Evolutionary conservation across 345 rosid species (phyloP).

Genomic region (Iberis pinnata): DNA sequence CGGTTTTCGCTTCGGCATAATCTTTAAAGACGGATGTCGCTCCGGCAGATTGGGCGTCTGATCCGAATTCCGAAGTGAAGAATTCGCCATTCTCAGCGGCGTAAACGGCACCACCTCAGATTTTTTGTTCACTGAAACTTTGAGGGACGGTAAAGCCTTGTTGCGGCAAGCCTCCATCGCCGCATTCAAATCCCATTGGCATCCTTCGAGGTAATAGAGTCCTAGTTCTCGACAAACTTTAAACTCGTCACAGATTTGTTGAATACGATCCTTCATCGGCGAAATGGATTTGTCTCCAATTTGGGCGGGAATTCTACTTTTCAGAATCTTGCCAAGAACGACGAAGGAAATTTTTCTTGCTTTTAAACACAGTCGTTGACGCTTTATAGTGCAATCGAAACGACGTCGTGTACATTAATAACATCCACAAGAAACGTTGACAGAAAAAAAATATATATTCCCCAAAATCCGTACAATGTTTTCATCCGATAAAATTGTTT

Average conservation of each 20-base stretch:
- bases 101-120: not conserved
- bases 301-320: conserved; percentile 6
- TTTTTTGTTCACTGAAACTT: not conserved
- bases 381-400: too few species aligned
- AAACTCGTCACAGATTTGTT: not conserved
- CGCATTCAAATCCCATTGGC: not conserved
- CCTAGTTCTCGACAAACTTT: conserved; percentile 8
- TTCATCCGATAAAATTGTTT: too few species aligned
- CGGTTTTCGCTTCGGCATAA: too few species aligned
- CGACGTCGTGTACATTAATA: too few species aligned
- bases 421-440: too few species aligned
- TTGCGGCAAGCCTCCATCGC: conserved; percentile 18
- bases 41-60: too few species aligned
- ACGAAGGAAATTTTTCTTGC: not conserved
- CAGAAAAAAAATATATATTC: too few species aligned
- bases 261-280: not conserved
- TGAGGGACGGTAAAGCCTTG: not conserved
- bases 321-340: not conserved
- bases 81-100: not conserved
- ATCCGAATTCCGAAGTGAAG: conserved; percentile 17
- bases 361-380: not conserved
- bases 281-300: not conserved
- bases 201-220: conserved; percentile 17
- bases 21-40: too few species aligned
- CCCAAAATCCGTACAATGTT: too few species aligned